Base-by-base conservation (phyloP, 305 asterid genomes). In the Euphrasia arctica region DNA sequence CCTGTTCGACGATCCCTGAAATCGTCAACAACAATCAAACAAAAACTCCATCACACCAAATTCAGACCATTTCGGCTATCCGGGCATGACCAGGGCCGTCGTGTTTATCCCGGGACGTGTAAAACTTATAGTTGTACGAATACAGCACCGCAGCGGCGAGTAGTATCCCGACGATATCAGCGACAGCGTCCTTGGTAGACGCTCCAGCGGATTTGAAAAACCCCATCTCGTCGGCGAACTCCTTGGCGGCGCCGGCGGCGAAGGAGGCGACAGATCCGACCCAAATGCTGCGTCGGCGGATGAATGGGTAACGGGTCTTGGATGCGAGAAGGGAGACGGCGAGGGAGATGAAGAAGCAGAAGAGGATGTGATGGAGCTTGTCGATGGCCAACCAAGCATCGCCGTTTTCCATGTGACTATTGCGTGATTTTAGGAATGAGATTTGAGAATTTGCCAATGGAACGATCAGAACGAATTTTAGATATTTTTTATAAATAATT, bases 311-410 rank as follows among this genome's bases (percentile, higher is more conserved):
- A 0, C 86, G 88, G 49, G 82, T 58, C 4, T 68, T 66, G 15
- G 75, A 31, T 2, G 90, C 90, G 8, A 85, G 54, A 48, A 75
- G 63, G 54, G 96, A 80, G 74, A 70, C 15, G 25, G 75, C 2
- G 63, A 82, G 22, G 57, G 95, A 77, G 63, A 85, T 72, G 82
- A 76, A 73, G 84, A 87, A 83, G 80, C 96, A 81, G 74, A 90
- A 83, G 4, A 91, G 79, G 54, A 85, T 49, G 73, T 87, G 97
- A 63, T 90, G 67, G 22, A 84, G 70, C 73, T 92, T 89, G 79
- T 92, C 98, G 5, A 15, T 36, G 65, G 96, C 96, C 14, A 90
- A 48, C 98, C 97, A 92, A 43, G 69, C 87, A 61, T 92, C 98
- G 67, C 87, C 89, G 72, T 75, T 79, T 64, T 80, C 95, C 98